Percentiles rank a stretch among this genome's conserved stretches.
These are phyloP conservation scores for Neospora caninum DNA, from an alignment of 169 alveolate genomes.

Conservation along the genomic window DNA sequence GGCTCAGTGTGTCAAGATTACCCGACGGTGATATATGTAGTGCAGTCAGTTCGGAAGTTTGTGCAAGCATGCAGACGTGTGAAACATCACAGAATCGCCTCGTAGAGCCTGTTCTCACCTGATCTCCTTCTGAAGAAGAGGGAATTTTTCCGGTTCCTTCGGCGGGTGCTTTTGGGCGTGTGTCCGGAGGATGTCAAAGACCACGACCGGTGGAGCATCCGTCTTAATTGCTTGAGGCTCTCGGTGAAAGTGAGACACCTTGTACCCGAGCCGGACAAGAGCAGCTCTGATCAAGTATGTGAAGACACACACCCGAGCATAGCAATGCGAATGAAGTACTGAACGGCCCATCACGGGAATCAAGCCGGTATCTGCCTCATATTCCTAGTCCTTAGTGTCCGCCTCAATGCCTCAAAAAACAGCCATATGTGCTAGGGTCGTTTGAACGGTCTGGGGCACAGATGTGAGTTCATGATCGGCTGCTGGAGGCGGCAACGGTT, in stretches of 20 bases:
- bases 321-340: not conserved
- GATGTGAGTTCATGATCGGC: no score
- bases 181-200: conserved; percentile 82
- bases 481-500: no score
- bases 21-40: not conserved
- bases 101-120: not conserved
- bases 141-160: not conserved
- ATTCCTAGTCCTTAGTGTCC: no score
- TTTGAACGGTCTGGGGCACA: no score
- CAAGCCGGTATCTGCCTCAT: no score
- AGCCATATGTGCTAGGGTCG: no score
- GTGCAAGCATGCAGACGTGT: not conserved
- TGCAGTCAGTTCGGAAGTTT: not conserved
- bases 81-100: not conserved
- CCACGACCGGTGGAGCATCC: conserved; percentile 80
- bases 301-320: not conserved
- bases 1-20: no score
- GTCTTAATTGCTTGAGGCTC: conserved; percentile 86
- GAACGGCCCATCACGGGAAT: not conserved
- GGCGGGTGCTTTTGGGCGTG: conserved; percentile 74
- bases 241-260: conserved; percentile 85
- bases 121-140: conserved; percentile 55
- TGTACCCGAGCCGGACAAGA: conserved; percentile 78
- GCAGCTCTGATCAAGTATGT: conserved; percentile 76
- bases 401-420: no score